phyloP scores from a whole-genome alignment of 805 yeast species.

The Cyberlindnera suaveolens region DNA sequence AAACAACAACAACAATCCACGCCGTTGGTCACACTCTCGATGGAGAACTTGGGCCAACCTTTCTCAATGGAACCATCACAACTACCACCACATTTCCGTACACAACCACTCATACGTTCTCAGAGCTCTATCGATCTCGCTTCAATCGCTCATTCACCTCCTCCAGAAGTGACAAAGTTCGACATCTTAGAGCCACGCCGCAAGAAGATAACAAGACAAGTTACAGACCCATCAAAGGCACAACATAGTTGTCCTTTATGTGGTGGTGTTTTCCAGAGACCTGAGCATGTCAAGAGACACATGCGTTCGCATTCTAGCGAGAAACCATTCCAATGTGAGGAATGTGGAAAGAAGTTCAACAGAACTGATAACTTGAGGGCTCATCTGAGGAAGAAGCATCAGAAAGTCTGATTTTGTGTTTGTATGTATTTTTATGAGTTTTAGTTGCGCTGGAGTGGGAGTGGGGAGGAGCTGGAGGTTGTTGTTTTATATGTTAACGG shows the following conservation, averaged over 20 bases:
- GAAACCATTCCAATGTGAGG: conserved; percentile 65
- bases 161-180: conserved; percentile 8
- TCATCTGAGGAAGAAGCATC: conserved; percentile 62
- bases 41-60: neutral
- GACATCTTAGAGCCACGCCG: conserved; percentile 13
- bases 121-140: conserved; percentile 12
- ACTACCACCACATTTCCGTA: neutral
- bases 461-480: too few species aligned
- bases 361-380: conserved; percentile 78
- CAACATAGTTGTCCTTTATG: conserved; percentile 62
- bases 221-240: conserved; percentile 33
- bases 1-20: conserved; percentile 1
- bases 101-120: conserved; percentile 5
- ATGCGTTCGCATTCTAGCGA: conserved; percentile 71
- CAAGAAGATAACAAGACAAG: conserved; percentile 34
- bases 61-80: neutral
- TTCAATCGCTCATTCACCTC: conserved; percentile 6
- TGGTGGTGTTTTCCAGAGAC: conserved; percentile 54
- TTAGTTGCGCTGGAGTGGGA: too few species aligned
- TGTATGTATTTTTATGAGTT: neutral
- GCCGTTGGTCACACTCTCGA: neutral
- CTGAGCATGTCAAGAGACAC: conserved; percentile 75
- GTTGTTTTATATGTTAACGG: too few species aligned
- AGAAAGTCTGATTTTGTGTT: neutral
- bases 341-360: conserved; percentile 59